phyloP scores from a whole-genome alignment of 352 stramenopile genomes.

The Thalassiosira pacifica region DNA sequence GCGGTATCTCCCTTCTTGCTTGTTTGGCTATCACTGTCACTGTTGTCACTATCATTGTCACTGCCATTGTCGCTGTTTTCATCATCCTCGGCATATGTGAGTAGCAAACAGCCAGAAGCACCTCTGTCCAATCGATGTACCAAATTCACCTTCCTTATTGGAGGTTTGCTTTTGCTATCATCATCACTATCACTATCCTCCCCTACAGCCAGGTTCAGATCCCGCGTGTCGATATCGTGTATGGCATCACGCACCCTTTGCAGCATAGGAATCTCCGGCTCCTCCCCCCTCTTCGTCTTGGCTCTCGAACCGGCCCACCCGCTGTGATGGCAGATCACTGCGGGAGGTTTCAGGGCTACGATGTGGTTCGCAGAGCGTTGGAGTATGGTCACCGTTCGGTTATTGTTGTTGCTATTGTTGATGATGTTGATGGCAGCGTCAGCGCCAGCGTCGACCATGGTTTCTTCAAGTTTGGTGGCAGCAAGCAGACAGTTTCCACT shows the following conservation, averaged over 20 bases:
- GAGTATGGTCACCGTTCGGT: constrained; percentile 71
- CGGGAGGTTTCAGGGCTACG: constrained; percentile 73
- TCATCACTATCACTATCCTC: constrained; percentile 12
- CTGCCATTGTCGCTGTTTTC: constrained; percentile 41
- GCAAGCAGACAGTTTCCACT: not conserved
- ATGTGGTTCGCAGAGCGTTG: constrained; percentile 68
- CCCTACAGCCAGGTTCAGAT: not conserved
- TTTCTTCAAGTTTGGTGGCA: not conserved
- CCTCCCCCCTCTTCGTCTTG: constrained; percentile 58
- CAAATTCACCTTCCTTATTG: constrained; percentile 77
- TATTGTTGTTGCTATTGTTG: constrained; percentile 7
- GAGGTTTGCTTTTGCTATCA: constrained; percentile 24
- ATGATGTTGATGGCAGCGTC: not conserved
- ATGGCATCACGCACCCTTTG: constrained; percentile 63
- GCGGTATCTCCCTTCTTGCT: constrained; percentile 48
- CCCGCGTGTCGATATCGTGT: constrained; percentile 50
- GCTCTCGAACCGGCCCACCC: constrained; percentile 73
- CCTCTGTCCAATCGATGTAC: constrained; percentile 84
- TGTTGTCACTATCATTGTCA: constrained; percentile 7
- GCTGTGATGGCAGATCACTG: constrained; percentile 82
- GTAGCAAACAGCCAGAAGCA: constrained; percentile 72
- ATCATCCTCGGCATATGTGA: constrained; percentile 68
- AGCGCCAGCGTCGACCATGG: not conserved
- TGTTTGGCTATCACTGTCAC: constrained; percentile 14
- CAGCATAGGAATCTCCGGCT: constrained; percentile 65